phyloP scores from a whole-genome alignment of 2,329 filamentous ascomycete genomes.

The Ophiocordyceps camponoti-floridani region DNA sequence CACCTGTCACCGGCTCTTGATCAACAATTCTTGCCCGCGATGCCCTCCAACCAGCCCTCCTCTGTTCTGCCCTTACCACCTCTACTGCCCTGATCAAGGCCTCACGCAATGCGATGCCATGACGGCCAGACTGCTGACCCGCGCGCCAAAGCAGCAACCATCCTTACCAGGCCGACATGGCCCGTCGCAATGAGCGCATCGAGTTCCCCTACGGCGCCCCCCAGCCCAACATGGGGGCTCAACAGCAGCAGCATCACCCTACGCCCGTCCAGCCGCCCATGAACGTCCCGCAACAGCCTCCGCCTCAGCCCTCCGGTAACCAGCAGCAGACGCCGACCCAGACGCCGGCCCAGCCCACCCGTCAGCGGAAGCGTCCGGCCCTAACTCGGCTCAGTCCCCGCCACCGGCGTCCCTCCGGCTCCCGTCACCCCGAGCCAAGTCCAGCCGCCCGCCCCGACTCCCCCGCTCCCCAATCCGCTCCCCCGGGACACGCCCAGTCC shows the following conservation, averaged over 20 bases:
- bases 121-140: conserved; percentile 12
- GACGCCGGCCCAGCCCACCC: conserved; percentile 17
- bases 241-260: conserved; percentile 19
- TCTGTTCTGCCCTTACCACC: no score
- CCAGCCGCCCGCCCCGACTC: conserved; percentile 12
- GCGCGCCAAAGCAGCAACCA: conserved; percentile 18
- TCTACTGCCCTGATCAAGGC: no score
- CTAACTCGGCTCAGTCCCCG: conserved; percentile 20
- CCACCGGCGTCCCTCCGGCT: conserved; percentile 13
- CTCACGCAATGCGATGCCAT: conserved; percentile 8
- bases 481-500: conserved; percentile 11
- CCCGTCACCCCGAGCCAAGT: conserved; percentile 14
- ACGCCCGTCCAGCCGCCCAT: conserved; percentile 22
- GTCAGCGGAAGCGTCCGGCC: conserved; percentile 24
- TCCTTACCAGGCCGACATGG: conserved; percentile 33
- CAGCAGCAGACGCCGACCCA: conserved; percentile 20
- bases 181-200: conserved; percentile 23
- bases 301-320: conserved; percentile 9
- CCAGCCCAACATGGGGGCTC: conserved; percentile 19
- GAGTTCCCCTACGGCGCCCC: conserved; percentile 22
- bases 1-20: conserved; percentile 5
- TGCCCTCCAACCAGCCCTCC: conserved; percentile 2
- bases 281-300: conserved; percentile 23
- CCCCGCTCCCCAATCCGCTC: conserved; percentile 11
- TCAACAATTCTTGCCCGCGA: conserved; percentile 1